Evolutionary conservation across 495 filamentous ascomycete species (phyloP).

Genomic region (Aspergillus biplanus): DNA sequence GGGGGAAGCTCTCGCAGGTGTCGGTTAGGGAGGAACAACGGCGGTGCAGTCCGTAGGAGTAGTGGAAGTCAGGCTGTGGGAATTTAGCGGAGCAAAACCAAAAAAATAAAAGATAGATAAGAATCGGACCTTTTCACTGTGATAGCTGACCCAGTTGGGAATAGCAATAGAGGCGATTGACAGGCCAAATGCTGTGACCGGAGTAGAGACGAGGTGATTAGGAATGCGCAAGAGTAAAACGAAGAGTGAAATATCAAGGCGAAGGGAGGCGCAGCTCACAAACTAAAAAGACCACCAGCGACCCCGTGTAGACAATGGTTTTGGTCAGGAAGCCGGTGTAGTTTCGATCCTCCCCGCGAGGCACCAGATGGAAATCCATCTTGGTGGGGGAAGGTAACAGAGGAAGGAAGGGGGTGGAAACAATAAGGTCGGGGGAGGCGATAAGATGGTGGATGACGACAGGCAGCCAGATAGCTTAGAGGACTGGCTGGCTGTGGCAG

Average conservation of each 20-base stretch:
- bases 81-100: not conserved
- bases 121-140: slow-evolving; percentile 57
- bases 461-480: slow-evolving; percentile 15
- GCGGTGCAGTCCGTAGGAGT: slow-evolving; percentile 78
- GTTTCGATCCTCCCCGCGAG: slow-evolving; percentile 47
- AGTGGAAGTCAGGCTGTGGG: slow-evolving; percentile 50
- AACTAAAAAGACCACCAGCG: slow-evolving; percentile 61
- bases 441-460: slow-evolving; percentile 11
- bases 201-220: not conserved
- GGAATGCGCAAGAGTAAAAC: not conserved
- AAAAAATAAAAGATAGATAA: not conserved
- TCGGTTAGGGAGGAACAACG: slow-evolving; percentile 71
- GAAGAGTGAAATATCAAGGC: not conserved
- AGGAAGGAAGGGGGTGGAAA: not conserved
- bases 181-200: slow-evolving; percentile 66
- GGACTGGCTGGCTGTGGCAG: not conserved
- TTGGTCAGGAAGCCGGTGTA: slow-evolving; percentile 54
- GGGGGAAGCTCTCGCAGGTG: slow-evolving; percentile 61
- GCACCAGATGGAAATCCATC: slow-evolving; percentile 51
- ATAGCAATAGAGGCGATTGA: slow-evolving; percentile 74
- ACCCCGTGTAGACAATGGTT: slow-evolving; percentile 60
- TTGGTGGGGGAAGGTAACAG: slow-evolving; percentile 13
- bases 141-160: slow-evolving; percentile 80
- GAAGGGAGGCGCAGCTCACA: slow-evolving; percentile 48
- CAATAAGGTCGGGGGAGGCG: not conserved